Evolutionary conservation across 2,329 filamentous ascomycete species (phyloP).

Genomic region (Beauveria brongniartii): DNA sequence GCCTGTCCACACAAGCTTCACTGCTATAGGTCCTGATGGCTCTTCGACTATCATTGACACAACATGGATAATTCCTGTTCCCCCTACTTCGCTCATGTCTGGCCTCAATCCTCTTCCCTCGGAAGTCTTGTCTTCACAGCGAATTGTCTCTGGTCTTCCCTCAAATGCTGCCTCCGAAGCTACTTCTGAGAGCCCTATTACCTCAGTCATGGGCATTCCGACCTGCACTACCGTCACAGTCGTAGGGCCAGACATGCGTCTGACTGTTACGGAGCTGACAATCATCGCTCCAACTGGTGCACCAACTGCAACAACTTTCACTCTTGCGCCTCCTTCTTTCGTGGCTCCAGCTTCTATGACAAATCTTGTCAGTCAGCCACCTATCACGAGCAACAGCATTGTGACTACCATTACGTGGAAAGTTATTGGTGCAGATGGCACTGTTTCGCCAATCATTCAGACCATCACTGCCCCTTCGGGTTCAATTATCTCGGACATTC

Average conservation of each 20-base stretch:
- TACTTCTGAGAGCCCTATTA: background rate
- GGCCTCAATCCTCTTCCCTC: conserved; percentile 3
- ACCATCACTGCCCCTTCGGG: background rate
- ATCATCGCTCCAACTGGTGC: conserved; percentile 17
- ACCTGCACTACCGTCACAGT: conserved; percentile 25
- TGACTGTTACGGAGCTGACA: conserved; percentile 25
- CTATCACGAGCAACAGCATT: conserved; percentile 6
- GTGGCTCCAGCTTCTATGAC: conserved; percentile 2
- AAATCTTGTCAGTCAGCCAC: conserved; percentile 27
- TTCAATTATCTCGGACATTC: background rate
- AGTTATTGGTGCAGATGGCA: conserved; percentile 8
- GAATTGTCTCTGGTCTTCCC: background rate
- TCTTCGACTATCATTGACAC: conserved; percentile 22
- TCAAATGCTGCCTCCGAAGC: background rate
- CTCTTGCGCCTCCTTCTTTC: conserved; percentile 16
- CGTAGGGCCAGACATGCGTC: conserved; percentile 21
- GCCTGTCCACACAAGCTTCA: conserved; percentile 20
- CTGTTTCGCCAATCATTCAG: background rate
- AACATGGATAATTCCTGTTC: conserved; percentile 18
- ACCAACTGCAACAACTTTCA: conserved; percentile 5
- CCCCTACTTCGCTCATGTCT: conserved; percentile 12
- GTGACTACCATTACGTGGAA: conserved; percentile 1
- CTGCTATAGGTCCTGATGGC: conserved; percentile 21
- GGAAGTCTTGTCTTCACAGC: background rate
- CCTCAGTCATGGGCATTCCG: background rate